Evolutionary conservation across 2,329 filamentous ascomycete species (phyloP), one percentile per base, ranked within the genome.

Genomic region (Penicillium sp.): DNA sequence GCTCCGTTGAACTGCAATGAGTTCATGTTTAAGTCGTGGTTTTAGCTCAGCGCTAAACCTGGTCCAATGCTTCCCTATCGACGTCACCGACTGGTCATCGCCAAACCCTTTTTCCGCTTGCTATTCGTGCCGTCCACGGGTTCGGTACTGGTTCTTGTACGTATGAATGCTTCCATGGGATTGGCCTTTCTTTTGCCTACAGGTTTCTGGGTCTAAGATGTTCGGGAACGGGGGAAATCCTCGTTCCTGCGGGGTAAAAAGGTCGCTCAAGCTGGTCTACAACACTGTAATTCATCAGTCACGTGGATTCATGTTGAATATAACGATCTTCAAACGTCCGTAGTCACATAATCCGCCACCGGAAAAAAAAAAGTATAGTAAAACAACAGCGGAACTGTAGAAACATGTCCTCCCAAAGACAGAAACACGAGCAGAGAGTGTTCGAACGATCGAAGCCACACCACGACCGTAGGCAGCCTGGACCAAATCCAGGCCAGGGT

Each of bases 21-120:
- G n/a, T 40, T 27, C 23, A 40, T 40, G n/a, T 29, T 20, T 37
- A 35, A 44, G n/a, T 35, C 23, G 31, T 15, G 42, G 28, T 15
- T 45, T 37, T 35, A 46, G 40, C 43, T 48, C 31, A 46, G 50
- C 33, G 20, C 49, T 39, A 47, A 20, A 32, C 25, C 15, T 27
- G 49, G 42, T 44, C 41, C 20, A 27, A 47, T 33, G 37, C 33
- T 41, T 46, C 43, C 49, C 38, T 38, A 47, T 54, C 60, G 59
- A 64, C 61, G 61, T 64, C 61, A 64, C 58, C 53, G 50, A 42
- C 51, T 46, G 47, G 52, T 64, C 61, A 63, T 63, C 32, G 15
- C 48, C 52, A 46, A 28, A 29, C 52, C 42, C 31, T 45, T 23
- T 32, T 45, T 18, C 44, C 27, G 28, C n/a, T 41, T 8, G 12